A percentile compares a stretch with the other conserved stretches of the same genome.
phyloP scores from a whole-genome alignment of 2,329 filamentous ascomycete species.

The Ophiostoma sp. region DNA sequence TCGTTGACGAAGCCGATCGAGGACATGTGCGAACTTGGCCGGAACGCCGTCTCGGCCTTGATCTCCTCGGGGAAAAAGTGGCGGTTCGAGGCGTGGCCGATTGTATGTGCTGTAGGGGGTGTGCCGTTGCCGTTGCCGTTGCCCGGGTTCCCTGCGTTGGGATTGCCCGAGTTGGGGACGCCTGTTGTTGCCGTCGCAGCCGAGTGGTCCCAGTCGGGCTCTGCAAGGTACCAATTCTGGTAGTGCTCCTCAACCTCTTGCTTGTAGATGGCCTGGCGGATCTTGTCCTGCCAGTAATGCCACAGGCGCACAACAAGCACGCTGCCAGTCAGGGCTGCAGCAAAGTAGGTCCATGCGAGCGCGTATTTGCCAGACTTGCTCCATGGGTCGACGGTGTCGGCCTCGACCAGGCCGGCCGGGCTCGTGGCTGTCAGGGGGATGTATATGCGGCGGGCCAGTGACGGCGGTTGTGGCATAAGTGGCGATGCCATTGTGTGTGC shows the following conservation, averaged over 20 bases:
- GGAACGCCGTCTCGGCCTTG: constrained; percentile 52
- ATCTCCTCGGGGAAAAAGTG: constrained; percentile 9
- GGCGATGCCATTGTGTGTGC: constrained; percentile 2
- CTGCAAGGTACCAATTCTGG: constrained; percentile 47
- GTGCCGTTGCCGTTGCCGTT: constrained; percentile 24
- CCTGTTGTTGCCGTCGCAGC: constrained; percentile 34
- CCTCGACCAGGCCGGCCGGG: constrained; percentile 57
- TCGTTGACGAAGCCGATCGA: constrained; percentile 72
- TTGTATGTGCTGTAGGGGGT: not conserved
- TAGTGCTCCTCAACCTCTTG: constrained; percentile 68
- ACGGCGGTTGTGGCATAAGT: constrained; percentile 30
- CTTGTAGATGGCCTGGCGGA: constrained; percentile 82
- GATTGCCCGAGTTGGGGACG: constrained; percentile 27
- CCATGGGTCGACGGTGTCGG: constrained; percentile 71
- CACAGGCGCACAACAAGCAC: constrained; percentile 70
- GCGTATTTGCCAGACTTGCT: constrained; percentile 77
- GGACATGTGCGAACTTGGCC: constrained; percentile 67
- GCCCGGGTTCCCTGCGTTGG: constrained; percentile 21
- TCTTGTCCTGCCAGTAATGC: constrained; percentile 90
- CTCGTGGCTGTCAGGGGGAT: constrained; percentile 57
- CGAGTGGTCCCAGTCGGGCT: constrained; percentile 44
- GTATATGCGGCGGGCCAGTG: constrained; percentile 51
- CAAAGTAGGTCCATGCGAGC: constrained; percentile 83
- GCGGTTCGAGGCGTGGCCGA: constrained; percentile 26
- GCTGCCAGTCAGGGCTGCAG: constrained; percentile 62